phyloP scores from a whole-genome alignment of 2,329 filamentous ascomycete genomes.

The Catunica adiposa region DNA sequence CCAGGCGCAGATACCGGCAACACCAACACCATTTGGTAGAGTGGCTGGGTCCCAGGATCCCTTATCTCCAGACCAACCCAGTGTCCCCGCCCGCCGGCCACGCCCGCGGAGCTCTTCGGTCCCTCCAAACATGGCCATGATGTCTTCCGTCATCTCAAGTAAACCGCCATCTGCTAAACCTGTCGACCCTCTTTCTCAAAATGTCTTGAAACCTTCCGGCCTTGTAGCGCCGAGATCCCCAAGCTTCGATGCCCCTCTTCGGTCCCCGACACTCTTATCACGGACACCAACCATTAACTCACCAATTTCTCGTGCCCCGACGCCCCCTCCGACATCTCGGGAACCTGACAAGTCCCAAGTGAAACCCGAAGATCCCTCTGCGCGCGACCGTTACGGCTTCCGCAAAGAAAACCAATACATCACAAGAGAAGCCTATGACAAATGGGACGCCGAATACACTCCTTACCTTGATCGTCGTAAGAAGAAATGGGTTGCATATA shows the following conservation, averaged over 20 bases:
- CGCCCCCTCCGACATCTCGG: slow-evolving; percentile 16
- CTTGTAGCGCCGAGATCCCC: slow-evolving; percentile 28
- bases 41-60: neutral
- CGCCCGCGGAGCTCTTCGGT: slow-evolving; percentile 20
- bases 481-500: slow-evolving; percentile 66
- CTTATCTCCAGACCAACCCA: slow-evolving; percentile 5
- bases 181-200: too few species aligned
- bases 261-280: slow-evolving; percentile 12
- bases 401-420: slow-evolving; percentile 74
- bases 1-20: slow-evolving; percentile 3
- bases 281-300: slow-evolving; percentile 12
- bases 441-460: slow-evolving; percentile 61
- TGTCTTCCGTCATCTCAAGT: slow-evolving; percentile 2
- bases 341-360: slow-evolving; percentile 20
- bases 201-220: slow-evolving; percentile 18
- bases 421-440: slow-evolving; percentile 59
- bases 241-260: slow-evolving; percentile 18
- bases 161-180: too few species aligned
- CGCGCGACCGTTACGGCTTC: slow-evolving; percentile 77
- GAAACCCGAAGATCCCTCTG: slow-evolving; percentile 31
- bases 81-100: slow-evolving; percentile 5
- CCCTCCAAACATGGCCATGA: slow-evolving; percentile 20
- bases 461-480: slow-evolving; percentile 57
- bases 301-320: slow-evolving; percentile 13
- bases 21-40: slow-evolving; percentile 2